Percentiles rank a stretch among this genome's conserved stretches.
Evolutionary conservation across 164 flowering plant species (phyloP).

Genomic region (Hamamelis virginiana): DNA sequence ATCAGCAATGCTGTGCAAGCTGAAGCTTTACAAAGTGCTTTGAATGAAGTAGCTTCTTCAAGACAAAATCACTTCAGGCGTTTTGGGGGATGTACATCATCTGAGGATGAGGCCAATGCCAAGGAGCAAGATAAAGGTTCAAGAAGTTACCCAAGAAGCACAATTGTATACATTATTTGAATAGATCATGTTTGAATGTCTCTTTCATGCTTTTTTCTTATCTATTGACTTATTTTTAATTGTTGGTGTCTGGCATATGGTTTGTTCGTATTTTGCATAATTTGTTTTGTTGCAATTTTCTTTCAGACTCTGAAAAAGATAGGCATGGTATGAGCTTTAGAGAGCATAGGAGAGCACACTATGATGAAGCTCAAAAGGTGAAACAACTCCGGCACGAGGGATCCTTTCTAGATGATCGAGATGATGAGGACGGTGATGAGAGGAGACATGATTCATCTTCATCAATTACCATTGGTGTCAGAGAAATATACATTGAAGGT

Average conservation of each 20-base stretch:
- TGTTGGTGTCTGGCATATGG: neutral
- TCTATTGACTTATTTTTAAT: neutral
- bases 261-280: neutral
- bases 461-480: neutral
- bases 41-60: slow-evolving; percentile 2
- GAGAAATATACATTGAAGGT: neutral
- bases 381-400: too few relatives aligned
- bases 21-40: neutral
- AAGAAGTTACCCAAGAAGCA: neutral
- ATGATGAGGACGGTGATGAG: too few relatives aligned
- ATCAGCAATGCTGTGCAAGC: neutral
- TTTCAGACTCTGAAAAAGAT: neutral
- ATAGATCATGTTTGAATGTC: neutral
- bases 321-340: neutral
- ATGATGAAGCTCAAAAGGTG: neutral
- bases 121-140: neutral
- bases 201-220: too few relatives aligned
- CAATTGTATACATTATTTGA: neutral
- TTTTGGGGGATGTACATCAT: neutral
- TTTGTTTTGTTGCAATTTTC: neutral
- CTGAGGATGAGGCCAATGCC: neutral
- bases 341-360: neutral
- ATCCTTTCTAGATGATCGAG: too few relatives aligned
- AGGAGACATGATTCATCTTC: too few relatives aligned
- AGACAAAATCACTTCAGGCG: neutral